These are phyloP conservation scores for Ottelia alismoides DNA, from an alignment of 106 monocot genomes.

Conservation along the genomic window DNA sequence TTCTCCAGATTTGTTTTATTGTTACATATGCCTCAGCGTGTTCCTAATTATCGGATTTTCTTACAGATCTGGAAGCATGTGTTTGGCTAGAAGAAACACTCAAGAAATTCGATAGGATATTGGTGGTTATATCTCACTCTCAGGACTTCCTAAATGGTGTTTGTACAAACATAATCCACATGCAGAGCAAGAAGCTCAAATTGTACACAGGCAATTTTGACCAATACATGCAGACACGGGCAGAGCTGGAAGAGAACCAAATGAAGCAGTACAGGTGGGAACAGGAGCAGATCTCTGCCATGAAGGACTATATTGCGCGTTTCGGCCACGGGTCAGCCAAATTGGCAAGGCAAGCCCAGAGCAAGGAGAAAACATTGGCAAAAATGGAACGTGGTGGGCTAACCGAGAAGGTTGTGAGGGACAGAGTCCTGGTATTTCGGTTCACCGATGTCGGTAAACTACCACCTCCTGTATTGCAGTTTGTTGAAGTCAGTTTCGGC, in stretches of 20 bases:
- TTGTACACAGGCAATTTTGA: slow-evolving; percentile 89
- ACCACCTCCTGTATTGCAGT: slow-evolving; percentile 88
- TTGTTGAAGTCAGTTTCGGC: slow-evolving; percentile 88
- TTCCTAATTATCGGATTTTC: neutral
- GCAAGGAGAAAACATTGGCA: slow-evolving; percentile 96
- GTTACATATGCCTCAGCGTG: neutral
- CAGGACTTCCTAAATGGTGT: slow-evolving; percentile 98
- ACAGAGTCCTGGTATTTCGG: slow-evolving; percentile 69
- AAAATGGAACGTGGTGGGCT: slow-evolving; percentile 99
- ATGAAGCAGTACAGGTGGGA: slow-evolving; percentile 99
- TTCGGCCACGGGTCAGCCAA: slow-evolving; percentile 98
- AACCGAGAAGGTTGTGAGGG: slow-evolving; percentile 71
- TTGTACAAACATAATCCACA: slow-evolving; percentile 98
- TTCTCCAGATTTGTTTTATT: neutral
- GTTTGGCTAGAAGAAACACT: slow-evolving; percentile 94
- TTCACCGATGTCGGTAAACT: slow-evolving; percentile 94
- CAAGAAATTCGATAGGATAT: slow-evolving; percentile 84
- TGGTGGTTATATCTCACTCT: slow-evolving; percentile 91
- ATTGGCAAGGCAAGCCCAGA: slow-evolving; percentile 94
- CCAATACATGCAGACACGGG: slow-evolving; percentile 77
- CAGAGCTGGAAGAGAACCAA: slow-evolving; percentile 94
- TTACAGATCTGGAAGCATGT: slow-evolving; percentile 91
- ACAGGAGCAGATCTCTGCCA: slow-evolving; percentile 85
- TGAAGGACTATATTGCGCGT: slow-evolving; percentile 99
- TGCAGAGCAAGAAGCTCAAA: slow-evolving; percentile 92